Base-by-base conservation (phyloP, 208 protist genomes). In the Crithidia expoeki region DNA sequence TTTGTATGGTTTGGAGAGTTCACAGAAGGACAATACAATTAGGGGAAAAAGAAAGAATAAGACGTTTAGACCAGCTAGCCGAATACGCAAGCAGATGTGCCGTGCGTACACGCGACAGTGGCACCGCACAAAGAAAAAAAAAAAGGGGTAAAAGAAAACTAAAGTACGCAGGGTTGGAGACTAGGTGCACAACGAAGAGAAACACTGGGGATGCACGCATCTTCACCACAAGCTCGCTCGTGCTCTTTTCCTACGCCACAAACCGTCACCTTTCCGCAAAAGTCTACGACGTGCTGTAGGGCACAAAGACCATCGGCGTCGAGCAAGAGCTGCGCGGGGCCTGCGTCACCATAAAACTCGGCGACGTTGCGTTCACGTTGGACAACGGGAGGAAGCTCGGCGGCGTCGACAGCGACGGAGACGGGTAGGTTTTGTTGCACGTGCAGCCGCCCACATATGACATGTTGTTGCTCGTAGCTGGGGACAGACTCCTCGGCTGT, bases 251-350 rank as follows among this genome's bases (percentile, higher is more conserved):
- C n/a, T n/a, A n/a, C n/a, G n/a, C n/a, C n/a, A n/a, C n/a, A n/a
- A n/a, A n/a, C n/a, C 51, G 19, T 21, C 4, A 16, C 27, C 53
- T 50, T 60, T 52, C 16, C 47, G 3, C 28, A 52, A 0, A 2
- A 56, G 32, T 30, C 36, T 69, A 49, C 4, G 33, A 46, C 3
- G 34, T 11, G 4, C 19, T 71, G 57, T 67, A 67, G 19, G 38
- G 63, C 72, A 66, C 30, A 52, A 46, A 69, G 5, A 76, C 56
- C 44, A 76, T 38, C 62, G 63, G 57, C 23, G 57, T 16, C 14
- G 50, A 50, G 11, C 28, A 5, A 2, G 30, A 4, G 28, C 27
- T 19, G 53, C 19, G 46, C 16, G 27, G 32, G 11, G 61, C 30
- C 38, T 65, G 72, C 57, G 30, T 65, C 36, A 60, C 64, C 53